Conservation (phyloP, 2,329 filamentous ascomycete genomes). For the Rutstroemia sp. region DNA sequence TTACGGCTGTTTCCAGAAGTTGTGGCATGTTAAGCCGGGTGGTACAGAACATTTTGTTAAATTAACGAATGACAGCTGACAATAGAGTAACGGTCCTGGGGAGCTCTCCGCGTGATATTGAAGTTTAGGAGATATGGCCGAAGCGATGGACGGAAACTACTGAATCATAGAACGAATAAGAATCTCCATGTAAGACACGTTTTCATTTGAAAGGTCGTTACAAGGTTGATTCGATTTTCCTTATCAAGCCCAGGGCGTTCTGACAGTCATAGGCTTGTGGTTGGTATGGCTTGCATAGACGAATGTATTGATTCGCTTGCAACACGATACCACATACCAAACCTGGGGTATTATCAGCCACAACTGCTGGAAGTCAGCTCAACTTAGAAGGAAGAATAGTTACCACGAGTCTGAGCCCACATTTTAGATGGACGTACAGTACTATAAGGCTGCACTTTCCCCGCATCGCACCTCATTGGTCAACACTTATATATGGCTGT, state of each 20-base stretch:
- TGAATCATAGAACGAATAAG: not conserved
- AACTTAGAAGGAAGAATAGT: not conserved
- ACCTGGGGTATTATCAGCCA: not conserved
- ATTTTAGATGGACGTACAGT: not conserved
- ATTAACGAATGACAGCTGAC: conserved; percentile 1
- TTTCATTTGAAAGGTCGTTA: not conserved
- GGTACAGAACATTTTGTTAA: not conserved
- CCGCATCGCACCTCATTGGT: too few relatives aligned
- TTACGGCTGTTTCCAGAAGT: not conserved
- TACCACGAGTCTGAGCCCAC: not conserved
- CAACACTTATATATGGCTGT: too few relatives aligned
- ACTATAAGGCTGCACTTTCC: too few relatives aligned
- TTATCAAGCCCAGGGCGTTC: not conserved
- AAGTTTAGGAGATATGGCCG: not conserved
- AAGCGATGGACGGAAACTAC: not conserved
- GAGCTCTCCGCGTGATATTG: not conserved
- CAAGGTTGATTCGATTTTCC: not conserved
- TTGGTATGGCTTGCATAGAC: not conserved
- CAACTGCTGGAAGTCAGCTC: not conserved
- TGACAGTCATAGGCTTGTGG: not conserved
- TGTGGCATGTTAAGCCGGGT: not conserved
- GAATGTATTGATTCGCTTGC: conserved; percentile 5
- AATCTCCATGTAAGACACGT: not conserved
- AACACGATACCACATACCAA: not conserved
- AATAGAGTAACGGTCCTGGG: not conserved